Conservation (phyloP, 2,329 filamentous ascomycete species). For the Diaporthe aspalathi region DNA sequence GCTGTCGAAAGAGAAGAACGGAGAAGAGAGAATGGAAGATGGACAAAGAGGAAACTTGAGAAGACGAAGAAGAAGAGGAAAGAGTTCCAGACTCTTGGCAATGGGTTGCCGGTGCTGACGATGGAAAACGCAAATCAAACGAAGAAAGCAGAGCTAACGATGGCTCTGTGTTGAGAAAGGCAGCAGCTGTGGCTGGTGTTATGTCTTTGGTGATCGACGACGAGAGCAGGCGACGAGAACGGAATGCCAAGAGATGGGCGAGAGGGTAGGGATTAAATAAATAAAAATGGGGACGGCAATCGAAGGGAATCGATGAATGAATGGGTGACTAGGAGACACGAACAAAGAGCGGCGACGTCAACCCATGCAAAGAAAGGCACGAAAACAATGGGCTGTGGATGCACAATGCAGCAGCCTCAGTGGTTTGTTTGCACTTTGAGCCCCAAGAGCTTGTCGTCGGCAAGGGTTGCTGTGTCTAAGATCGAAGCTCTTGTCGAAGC, state of each 20-base stretch:
- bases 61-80: background rate
- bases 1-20: slow-evolving; percentile 1
- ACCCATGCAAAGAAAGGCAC: slow-evolving; percentile 2
- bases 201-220: slow-evolving; percentile 15
- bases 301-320: slow-evolving; percentile 4
- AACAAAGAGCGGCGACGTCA: slow-evolving; percentile 3
- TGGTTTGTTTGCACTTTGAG: slow-evolving; percentile 3
- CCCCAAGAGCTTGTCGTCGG: slow-evolving; percentile 9
- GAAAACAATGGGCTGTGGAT: slow-evolving; percentile 18
- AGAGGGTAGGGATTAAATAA: slow-evolving; percentile 4
- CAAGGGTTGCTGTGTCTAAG: slow-evolving; percentile 27
- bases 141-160: background rate
- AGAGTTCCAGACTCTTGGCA: slow-evolving; percentile 28
- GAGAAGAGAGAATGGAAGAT: background rate
- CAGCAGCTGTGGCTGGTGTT: slow-evolving; percentile 23
- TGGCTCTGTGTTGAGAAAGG: background rate
- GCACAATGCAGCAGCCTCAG: slow-evolving; percentile 19
- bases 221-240: background rate
- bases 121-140: slow-evolving; percentile 7
- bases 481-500: background rate
- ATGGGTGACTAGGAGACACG: background rate
- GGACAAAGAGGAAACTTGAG: background rate
- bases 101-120: background rate
- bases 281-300: slow-evolving; percentile 17
- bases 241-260: slow-evolving; percentile 22